Evolutionary conservation across 768 basidiomycete species (phyloP), one percentile per base, ranked within the genome.

Genomic region (Collybiopsis confluens): DNA sequence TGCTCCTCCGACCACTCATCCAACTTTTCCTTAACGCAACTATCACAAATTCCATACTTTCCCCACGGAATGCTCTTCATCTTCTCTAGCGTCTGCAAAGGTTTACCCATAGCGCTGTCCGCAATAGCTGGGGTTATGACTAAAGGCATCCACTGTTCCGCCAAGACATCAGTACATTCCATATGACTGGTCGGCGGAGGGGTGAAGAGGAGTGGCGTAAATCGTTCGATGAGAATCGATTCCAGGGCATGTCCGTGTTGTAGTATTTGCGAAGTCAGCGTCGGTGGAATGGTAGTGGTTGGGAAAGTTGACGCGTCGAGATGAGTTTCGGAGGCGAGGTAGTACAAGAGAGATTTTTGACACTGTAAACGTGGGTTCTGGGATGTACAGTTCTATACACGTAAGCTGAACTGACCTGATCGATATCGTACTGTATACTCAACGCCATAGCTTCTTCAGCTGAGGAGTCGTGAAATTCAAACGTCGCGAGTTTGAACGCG

Each of bases 201-300:
- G 1, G 88, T 88, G 64, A 90, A 90, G 0, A 90, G 68, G 33
- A 83, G 71, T 1, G 88, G 86, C 0, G 86, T 85, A 63, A 90
- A 89, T 64, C 86, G 76, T 4, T 74, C 75, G 54, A 90, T 81
- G 55, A 90, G 64, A 26, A 64, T 64, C 6, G 70, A 68, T 76
- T 85, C 78, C 30, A 86, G 71, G n/a, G 61, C 61, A 57, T 66
- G 69, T 59, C 80, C 83, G 35, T 72, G 71, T 49, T 71, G 66
- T 15, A 70, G 54, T 5, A 48, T 48, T 4, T n/a, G 18, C 11
- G 15, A 24, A 48, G 66, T 66, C 27, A 60, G 74, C 61, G 50
- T 60, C 43, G 37, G 58, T 66, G 43, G 69, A 72, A 42, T 68
- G 62, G 10, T 51, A 61, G 40, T 63, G 58, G n/a, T n/a, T n/a